These are phyloP conservation scores for Macrophomina pseudophaseolina DNA, from an alignment of 2,329 filamentous ascomycete genomes.

Conservation along the genomic window DNA sequence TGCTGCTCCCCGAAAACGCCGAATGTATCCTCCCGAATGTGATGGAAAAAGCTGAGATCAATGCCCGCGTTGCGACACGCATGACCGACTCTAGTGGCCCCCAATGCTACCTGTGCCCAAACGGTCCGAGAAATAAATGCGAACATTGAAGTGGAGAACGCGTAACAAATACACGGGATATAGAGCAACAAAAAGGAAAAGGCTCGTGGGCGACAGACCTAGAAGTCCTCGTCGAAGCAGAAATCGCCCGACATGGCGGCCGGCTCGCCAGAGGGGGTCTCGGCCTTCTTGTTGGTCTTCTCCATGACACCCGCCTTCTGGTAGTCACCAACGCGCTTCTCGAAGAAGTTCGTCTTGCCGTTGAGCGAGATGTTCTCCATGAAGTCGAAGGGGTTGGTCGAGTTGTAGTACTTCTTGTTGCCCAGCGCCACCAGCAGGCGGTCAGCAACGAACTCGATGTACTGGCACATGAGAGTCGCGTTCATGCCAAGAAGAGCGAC, in stretches of 20 bases:
- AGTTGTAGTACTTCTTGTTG: constrained; percentile 91
- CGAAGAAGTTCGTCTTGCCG: constrained; percentile 99
- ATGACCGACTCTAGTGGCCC: constrained; percentile 4
- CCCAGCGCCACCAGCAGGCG: constrained; percentile 90
- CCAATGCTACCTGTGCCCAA: constrained; percentile 19
- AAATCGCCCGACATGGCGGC: constrained; percentile 71
- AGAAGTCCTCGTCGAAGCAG: constrained; percentile 96
- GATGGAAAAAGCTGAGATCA: constrained; percentile 10
- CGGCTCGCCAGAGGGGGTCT: constrained; percentile 50
- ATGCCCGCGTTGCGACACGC: constrained; percentile 15
- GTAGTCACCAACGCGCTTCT: constrained; percentile 99
- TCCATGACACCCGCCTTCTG: constrained; percentile 99
- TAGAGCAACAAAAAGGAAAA: constrained; percentile 30
- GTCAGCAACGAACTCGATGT: constrained; percentile 99
- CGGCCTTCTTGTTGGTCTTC: constrained; percentile 72
- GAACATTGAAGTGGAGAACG: constrained; percentile 32
- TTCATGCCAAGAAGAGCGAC: constrained; percentile 97
- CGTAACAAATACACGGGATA: constrained; percentile 30
- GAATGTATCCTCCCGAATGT: constrained; percentile 8
- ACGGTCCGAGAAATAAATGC: constrained; percentile 32
- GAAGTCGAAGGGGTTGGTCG: constrained; percentile 97
- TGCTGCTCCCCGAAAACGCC: constrained; percentile 19
- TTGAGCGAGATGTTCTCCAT: constrained; percentile 99
- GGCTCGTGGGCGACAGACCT: constrained; percentile 49
- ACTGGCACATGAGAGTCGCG: constrained; percentile 95